A percentile compares a stretch with the other conserved stretches of the same genome.
These are phyloP conservation scores for Henckelia pumila DNA, from an alignment of 257 asterid genomes.

Conservation along the genomic window DNA sequence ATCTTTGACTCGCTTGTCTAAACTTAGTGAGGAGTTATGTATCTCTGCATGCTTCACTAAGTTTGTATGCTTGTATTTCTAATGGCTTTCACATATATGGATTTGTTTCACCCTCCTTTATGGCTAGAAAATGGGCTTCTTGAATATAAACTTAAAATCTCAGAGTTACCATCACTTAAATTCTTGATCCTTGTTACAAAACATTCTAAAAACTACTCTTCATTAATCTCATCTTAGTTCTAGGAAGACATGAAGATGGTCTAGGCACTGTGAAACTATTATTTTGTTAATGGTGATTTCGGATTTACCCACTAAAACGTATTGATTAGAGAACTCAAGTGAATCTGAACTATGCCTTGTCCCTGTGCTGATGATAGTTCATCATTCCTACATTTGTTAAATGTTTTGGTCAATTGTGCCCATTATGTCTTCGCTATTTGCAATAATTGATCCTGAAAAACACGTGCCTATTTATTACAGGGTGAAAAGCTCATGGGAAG, in stretches of 20 bases:
- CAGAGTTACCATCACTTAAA: not conserved
- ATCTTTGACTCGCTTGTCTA: not conserved
- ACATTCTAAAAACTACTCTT: not conserved
- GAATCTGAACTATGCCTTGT: not conserved
- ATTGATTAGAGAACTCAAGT: too few relatives aligned
- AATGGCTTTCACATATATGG: too few relatives aligned
- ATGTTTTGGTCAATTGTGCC: not conserved
- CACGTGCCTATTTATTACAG: conserved; percentile 40
- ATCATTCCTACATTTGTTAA: not conserved
- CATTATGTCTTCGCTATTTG: not conserved
- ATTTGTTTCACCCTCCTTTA: not conserved
- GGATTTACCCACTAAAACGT: not conserved
- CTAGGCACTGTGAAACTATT: not conserved
- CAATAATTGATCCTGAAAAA: not conserved
- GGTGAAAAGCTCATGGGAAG: conserved; percentile 96
- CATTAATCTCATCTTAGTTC: not conserved
- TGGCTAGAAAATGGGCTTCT: not conserved
- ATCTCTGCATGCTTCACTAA: not conserved
- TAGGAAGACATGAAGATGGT: not conserved
- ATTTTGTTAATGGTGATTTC: not conserved
- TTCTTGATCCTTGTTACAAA: not conserved
- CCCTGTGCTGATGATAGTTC: not conserved
- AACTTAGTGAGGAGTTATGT: not conserved
- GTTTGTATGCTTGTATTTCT: not conserved
- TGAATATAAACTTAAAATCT: not conserved